These are phyloP conservation scores for Dichotomocladium elegans DNA, from an alignment of 371 early-diverging fungal genomes.

Conservation along the genomic window DNA sequence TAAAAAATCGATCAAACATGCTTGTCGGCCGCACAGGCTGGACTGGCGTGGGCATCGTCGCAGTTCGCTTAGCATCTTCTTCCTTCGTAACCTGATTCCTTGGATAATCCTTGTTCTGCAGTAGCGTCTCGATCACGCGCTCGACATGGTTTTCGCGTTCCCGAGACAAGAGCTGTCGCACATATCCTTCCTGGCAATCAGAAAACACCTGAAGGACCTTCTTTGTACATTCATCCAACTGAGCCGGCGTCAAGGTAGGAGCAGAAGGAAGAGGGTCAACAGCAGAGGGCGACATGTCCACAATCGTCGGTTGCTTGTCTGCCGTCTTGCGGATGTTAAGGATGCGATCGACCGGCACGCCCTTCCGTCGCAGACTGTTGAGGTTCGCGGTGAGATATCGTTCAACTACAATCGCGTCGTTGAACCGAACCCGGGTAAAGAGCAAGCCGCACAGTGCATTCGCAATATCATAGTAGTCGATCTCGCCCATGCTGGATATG, in stretches of 20 bases:
- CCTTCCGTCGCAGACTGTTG: slow-evolving; percentile 62
- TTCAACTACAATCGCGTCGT: slow-evolving; percentile 65
- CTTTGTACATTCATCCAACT: slow-evolving; percentile 37
- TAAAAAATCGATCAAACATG: slow-evolving; percentile 30
- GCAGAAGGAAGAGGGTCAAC: slow-evolving; percentile 4
- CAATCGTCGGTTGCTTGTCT: slow-evolving; percentile 1
- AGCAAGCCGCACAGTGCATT: slow-evolving; percentile 55
- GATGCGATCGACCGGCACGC: slow-evolving; percentile 89
- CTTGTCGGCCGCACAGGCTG: neutral
- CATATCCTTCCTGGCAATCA: slow-evolving; percentile 61
- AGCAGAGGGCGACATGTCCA: slow-evolving; percentile 1
- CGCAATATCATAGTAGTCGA: slow-evolving; percentile 83
- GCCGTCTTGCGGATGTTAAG: slow-evolving; percentile 54
- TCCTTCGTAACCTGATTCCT: neutral
- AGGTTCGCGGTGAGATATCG: slow-evolving; percentile 62
- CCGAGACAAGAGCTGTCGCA: slow-evolving; percentile 49
- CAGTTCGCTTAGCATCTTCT: neutral
- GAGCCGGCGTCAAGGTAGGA: slow-evolving; percentile 13
- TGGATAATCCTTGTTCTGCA: slow-evolving; percentile 59
- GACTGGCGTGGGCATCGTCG: neutral
- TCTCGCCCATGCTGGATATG: slow-evolving; percentile 54
- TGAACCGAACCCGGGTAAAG: slow-evolving; percentile 58
- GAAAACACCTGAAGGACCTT: slow-evolving; percentile 64
- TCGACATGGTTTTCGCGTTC: slow-evolving; percentile 56
- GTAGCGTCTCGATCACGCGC: slow-evolving; percentile 57